Conservation (phyloP, 768 basidiomycete genomes). For the Lactarius tabidus region DNA sequence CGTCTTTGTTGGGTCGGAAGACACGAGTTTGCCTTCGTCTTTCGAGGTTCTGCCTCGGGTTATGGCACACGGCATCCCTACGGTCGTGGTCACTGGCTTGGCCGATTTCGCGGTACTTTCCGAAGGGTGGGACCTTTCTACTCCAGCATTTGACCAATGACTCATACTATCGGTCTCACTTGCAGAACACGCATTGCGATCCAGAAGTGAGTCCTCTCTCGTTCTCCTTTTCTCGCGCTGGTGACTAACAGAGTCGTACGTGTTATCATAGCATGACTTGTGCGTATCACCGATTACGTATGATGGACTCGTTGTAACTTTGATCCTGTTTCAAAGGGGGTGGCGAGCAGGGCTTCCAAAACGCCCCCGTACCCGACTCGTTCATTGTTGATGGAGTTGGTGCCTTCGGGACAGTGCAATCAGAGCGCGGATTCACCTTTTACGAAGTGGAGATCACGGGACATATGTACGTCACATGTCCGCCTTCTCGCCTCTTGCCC, state of each 20-base stretch:
- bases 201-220: conserved; percentile 22
- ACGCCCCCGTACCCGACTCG: conserved; percentile 16
- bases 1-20: conserved; percentile 12
- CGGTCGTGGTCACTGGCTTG: conserved; percentile 17
- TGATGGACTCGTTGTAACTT: background rate
- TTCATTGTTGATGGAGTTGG: conserved; percentile 23
- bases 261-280: conserved; percentile 26
- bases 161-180: background rate
- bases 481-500: background rate
- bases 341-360: conserved; percentile 22
- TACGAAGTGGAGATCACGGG: conserved; percentile 24
- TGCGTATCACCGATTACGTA: conserved; percentile 9
- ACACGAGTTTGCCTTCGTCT: conserved; percentile 5
- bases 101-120: conserved; percentile 15
- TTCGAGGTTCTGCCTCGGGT: conserved; percentile 17
- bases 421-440: conserved; percentile 23
- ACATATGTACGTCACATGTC: conserved; percentile 21
- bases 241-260: background rate
- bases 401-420: conserved; percentile 21
- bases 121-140: conserved; percentile 20
- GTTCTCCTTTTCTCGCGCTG: background rate
- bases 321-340: conserved; percentile 12
- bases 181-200: conserved; percentile 18
- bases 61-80: conserved; percentile 10
- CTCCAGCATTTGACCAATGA: background rate